Conservation (phyloP, 108 stramenopile genomes). For the Fragilaria radians region DNA sequence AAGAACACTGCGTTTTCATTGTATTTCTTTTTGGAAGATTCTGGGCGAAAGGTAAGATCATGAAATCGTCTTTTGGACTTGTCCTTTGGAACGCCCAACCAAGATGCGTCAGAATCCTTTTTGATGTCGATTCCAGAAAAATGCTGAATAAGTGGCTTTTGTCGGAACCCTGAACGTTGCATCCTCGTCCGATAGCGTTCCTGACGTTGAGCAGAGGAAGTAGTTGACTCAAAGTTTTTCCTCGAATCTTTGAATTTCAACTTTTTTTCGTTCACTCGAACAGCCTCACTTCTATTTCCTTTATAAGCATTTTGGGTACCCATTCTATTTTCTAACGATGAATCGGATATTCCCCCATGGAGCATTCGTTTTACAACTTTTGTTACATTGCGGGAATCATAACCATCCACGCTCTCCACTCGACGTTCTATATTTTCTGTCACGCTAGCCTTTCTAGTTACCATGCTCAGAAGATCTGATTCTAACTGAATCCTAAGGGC, state of each 20-base stretch:
- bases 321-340: neutral
- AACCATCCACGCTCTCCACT: slow-evolving; percentile 9
- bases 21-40: neutral
- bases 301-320: neutral
- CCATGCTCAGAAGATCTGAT: slow-evolving; percentile 43
- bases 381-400: neutral
- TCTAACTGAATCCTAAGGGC: slow-evolving; percentile 47
- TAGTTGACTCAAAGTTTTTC: neutral
- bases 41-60: neutral
- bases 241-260: slow-evolving; percentile 1
- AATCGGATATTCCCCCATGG: neutral
- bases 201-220: neutral
- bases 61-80: slow-evolving; percentile 12
- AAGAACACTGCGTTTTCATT: slow-evolving; percentile 43
- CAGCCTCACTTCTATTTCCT: no score
- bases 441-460: slow-evolving; percentile 37
- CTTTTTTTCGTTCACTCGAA: neutral
- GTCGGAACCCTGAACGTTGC: slow-evolving; percentile 7
- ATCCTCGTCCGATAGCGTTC: neutral
- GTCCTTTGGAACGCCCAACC: slow-evolving; percentile 33
- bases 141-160: slow-evolving; percentile 37
- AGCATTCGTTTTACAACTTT: slow-evolving; percentile 1
- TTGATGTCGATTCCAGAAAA: slow-evolving; percentile 45
- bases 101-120: slow-evolving; percentile 35
- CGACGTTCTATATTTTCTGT: slow-evolving; percentile 15